Evolutionary conservation across 2,329 filamentous ascomycete genomes (phyloP).

Genomic region (Fonsecaea pugnacius): DNA sequence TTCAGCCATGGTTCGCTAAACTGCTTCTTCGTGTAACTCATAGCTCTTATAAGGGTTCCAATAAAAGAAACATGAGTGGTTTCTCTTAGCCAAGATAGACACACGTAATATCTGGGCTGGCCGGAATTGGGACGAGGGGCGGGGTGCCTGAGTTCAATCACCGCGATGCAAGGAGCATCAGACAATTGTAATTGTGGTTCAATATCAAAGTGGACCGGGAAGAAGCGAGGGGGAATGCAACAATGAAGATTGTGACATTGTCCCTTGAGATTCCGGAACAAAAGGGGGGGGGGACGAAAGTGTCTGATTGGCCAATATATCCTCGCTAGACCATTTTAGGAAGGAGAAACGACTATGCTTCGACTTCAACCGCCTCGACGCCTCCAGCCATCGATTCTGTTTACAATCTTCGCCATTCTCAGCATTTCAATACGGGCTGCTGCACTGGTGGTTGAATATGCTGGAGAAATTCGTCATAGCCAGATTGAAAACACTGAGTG

Average conservation of each 20-base stretch:
- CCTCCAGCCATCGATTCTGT: not conserved
- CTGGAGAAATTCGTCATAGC: constrained; percentile 5
- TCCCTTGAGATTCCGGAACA: constrained; percentile 1
- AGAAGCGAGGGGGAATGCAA: constrained; percentile 12
- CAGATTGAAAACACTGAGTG: constrained; percentile 15
- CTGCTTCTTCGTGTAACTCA: not conserved
- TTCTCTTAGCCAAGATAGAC: not conserved
- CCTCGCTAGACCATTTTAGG: not conserved
- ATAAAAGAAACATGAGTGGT: constrained; percentile 10
- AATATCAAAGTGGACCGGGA: constrained; percentile 11
- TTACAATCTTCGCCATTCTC: not conserved
- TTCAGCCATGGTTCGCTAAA: not conserved
- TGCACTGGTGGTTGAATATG: not conserved
- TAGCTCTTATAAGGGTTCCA: constrained; percentile 1
- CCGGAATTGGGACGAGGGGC: not conserved
- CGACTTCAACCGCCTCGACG: not conserved
- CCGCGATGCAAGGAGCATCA: constrained; percentile 14
- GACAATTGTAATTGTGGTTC: constrained; percentile 11
- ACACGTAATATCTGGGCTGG: not conserved
- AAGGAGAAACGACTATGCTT: not conserved
- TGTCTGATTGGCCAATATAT: not conserved
- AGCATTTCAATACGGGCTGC: not conserved
- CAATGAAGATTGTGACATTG: constrained; percentile 3
- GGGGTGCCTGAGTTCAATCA: not conserved
- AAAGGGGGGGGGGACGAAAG: not conserved